phyloP scores from a whole-genome alignment of 176 grass and related monocot genomes.

The Zea luxurians region DNA sequence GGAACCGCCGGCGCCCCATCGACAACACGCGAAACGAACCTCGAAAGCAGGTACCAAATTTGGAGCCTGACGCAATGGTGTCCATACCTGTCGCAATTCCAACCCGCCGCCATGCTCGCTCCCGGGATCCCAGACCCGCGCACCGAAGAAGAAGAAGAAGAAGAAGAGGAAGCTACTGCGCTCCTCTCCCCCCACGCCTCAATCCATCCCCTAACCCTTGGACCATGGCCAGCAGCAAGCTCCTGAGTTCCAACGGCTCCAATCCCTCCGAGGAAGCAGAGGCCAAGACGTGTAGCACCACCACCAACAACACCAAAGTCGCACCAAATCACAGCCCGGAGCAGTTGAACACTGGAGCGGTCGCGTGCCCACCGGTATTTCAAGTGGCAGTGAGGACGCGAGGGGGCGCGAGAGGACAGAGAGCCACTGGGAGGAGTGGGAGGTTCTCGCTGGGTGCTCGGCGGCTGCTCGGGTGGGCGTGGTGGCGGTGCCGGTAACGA shows the following conservation, averaged over 20 bases:
- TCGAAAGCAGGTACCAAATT: background rate
- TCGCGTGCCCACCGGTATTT: slow-evolving; percentile 10
- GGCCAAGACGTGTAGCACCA: slow-evolving; percentile 15
- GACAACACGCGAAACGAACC: slow-evolving; percentile 28
- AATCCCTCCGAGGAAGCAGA: slow-evolving; percentile 10
- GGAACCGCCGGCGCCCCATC: background rate
- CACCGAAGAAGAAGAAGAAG: slow-evolving; percentile 55
- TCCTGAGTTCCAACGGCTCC: slow-evolving; percentile 14
- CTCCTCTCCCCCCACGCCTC: slow-evolving; percentile 52
- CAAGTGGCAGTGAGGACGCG: slow-evolving; percentile 24
- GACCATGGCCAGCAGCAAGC: slow-evolving; percentile 48
- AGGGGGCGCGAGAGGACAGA: background rate
- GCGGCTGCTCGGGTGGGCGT: slow-evolving; percentile 16
- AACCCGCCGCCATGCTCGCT: slow-evolving; percentile 18
- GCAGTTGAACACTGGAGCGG: background rate
- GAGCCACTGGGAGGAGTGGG: background rate
- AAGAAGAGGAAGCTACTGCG: slow-evolving; percentile 24
- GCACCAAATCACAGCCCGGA: slow-evolving; percentile 19
- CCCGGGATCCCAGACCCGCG: slow-evolving; percentile 22
- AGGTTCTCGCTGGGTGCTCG: slow-evolving; percentile 34
- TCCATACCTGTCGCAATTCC: slow-evolving; percentile 48
- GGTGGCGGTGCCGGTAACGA: slow-evolving; percentile 29
- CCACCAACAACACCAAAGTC: slow-evolving; percentile 22
- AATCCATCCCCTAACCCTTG: slow-evolving; percentile 55
- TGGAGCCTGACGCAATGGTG: slow-evolving; percentile 14